Evolutionary conservation across 768 basidiomycete species (phyloP).

Genomic region (Tulasnella sp.): DNA sequence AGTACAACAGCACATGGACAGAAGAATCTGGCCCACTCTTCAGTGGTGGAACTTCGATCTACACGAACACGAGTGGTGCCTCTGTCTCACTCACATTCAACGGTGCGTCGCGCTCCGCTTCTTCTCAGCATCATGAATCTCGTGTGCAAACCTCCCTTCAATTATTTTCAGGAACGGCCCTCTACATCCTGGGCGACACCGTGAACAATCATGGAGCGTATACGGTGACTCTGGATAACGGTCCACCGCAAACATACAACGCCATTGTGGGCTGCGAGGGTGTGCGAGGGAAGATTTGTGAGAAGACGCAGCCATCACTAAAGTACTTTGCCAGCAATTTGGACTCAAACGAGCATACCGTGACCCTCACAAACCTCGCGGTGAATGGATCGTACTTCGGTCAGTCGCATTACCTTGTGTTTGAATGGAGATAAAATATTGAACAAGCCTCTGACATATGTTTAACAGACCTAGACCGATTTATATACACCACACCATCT

Average conservation of each 20-base stretch:
- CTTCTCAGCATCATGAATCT: not conserved
- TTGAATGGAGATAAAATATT: too few species aligned
- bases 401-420: not conserved
- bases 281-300: not conserved
- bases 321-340: not conserved
- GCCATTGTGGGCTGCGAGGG: not conserved
- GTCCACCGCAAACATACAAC: not conserved
- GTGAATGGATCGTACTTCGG: not conserved
- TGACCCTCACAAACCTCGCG: not conserved
- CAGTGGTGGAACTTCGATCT: not conserved
- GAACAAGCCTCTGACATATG: too few species aligned
- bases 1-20: not conserved
- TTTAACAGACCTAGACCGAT: too few species aligned
- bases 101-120: not conserved
- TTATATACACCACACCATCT: too few species aligned
- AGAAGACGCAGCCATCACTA: not conserved
- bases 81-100: slow-evolving; percentile 5
- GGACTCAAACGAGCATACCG: not conserved
- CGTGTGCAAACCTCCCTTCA: not conserved
- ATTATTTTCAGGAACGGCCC: not conserved
- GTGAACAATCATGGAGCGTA: not conserved
- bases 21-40: not conserved
- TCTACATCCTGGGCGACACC: not conserved
- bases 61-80: not conserved
- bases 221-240: not conserved